Conservation (phyloP, 176 grass and related monocot genomes). For the Saccharum spontaneum region DNA sequence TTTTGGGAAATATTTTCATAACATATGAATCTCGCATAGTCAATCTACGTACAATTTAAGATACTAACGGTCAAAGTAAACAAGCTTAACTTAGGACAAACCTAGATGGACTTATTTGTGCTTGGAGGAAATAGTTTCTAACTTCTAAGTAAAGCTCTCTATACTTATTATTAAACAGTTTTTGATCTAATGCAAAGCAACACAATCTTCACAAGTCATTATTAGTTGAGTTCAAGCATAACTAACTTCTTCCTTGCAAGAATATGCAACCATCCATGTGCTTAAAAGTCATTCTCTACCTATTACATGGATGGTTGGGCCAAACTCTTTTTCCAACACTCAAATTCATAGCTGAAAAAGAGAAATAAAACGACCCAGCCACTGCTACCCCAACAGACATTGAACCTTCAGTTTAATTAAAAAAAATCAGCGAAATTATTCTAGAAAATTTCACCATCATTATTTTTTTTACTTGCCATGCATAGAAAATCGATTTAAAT, state of each 20-base stretch:
- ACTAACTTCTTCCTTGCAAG: neutral
- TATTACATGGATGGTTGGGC: neutral
- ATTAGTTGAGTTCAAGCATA: neutral
- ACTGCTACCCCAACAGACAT: neutral
- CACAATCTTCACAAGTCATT: neutral
- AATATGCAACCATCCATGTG: neutral
- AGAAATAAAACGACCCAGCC: neutral
- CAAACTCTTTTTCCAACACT: neutral
- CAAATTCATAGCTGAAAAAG: neutral
- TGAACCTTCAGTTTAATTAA: neutral
- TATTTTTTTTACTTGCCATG: neutral
- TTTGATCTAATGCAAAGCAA: no score
- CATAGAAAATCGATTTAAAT: neutral
- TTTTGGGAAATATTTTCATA: neutral
- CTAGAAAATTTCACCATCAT: neutral
- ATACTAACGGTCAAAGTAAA: neutral
- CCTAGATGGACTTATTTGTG: neutral
- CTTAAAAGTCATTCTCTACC: neutral
- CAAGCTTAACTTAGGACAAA: neutral
- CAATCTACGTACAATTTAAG: neutral
- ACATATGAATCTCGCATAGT: neutral
- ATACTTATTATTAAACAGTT: neutral
- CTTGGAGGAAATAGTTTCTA: neutral
- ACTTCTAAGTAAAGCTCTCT: neutral
- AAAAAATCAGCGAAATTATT: neutral